Base-by-base conservation (phyloP, 345 rosid genomes). In the Populus nigra region DNA sequence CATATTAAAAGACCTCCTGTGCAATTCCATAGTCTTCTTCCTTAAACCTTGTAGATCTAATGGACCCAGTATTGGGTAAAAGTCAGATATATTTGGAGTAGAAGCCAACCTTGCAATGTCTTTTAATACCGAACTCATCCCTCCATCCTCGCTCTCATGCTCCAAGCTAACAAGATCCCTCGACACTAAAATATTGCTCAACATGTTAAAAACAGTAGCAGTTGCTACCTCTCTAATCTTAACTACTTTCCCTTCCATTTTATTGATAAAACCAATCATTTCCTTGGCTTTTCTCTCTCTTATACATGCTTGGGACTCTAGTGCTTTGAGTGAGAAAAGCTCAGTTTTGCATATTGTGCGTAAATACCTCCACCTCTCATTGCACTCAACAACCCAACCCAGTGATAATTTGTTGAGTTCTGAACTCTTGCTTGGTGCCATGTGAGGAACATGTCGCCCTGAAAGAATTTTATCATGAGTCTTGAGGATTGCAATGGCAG, bases 41-140 rank as follows among this genome's bases (percentile, higher is more conserved):
- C 57, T 74, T 27, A 82, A 62, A 47, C 80, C 80, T 65, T 83
- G 85, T 7, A 81, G 67, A 74, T 86, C 88, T 31, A 83, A 35
- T 29, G 39, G 43, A 29, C 78, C 73, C 29, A 86, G 69, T 11
- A 76, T 39, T 3, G 87, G 87, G 73, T 80, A 84, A 50, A 74
- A 78, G 53, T 86, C 89, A 16, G 89, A 83, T 7, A 86, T n/a
- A 70, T 86, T 86, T 27, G 87, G 87, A 33, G 80, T 75, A 13
- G 79, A 77, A 33, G 76, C 89, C 33, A 78, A 39, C 50, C 67
- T 73, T 47, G 76, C 33, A 18, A 84, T 78, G 15, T 77, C 68
- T 23, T 74, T 43, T 27, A 80, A n/a, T 33, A 83, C 69, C 20
- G 29, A 65, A 47, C 74, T 75, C 71, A 83, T 75, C 49, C 79